Evolutionary conservation across 2,329 filamentous ascomycete species (phyloP).

Genomic region (Rutstroemia sp.): DNA sequence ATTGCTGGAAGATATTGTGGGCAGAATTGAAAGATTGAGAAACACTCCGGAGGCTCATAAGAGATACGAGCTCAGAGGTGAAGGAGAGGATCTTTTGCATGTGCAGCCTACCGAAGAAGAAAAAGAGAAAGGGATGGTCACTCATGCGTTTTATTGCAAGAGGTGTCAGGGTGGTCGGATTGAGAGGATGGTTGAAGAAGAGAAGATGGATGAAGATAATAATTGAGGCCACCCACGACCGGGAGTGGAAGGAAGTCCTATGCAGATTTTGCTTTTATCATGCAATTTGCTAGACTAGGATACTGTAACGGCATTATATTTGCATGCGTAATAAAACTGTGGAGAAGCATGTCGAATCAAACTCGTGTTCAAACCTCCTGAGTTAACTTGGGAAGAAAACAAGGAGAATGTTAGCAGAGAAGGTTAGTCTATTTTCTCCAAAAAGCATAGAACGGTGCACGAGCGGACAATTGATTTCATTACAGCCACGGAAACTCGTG

Average conservation of each 20-base stretch:
- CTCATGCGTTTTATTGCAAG: not conserved
- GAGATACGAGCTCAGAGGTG: not conserved
- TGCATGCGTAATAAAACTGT: no score
- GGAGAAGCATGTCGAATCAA: no score
- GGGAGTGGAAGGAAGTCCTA: not conserved
- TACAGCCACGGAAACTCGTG: no score
- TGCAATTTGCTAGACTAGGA: no score
- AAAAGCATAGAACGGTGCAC: no score
- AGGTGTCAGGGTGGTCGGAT: not conserved
- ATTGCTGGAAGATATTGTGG: slow-evolving; percentile 4
- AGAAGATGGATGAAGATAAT: not conserved
- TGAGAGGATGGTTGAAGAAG: not conserved
- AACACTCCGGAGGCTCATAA: not conserved
- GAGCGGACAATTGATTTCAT: no score
- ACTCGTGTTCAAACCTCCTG: no score
- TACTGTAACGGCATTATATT: no score
- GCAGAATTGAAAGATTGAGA: slow-evolving; percentile 7
- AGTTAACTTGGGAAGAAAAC: no score
- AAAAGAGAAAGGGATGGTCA: not conserved
- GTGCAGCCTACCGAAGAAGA: not conserved
- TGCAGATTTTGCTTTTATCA: no score
- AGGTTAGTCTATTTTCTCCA: no score
- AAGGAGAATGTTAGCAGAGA: no score
- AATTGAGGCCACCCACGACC: not conserved
- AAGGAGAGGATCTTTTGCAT: not conserved